Conservation (phyloP, 257 asterid genomes). For the Jacaranda copaia region DNA sequence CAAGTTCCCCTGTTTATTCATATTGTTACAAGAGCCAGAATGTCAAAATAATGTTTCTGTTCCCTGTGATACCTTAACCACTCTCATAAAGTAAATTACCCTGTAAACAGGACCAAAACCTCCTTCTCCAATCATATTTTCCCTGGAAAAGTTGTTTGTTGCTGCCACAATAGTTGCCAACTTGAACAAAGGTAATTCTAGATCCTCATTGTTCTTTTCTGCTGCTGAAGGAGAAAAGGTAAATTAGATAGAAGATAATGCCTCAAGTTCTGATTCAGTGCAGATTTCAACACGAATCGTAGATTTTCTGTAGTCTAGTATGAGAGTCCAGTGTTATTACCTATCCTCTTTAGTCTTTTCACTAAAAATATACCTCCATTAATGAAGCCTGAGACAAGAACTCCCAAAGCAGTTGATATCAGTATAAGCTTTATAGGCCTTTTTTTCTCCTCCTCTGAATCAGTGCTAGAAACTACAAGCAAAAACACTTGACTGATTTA, state of each 20-base stretch:
- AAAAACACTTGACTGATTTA: neutral
- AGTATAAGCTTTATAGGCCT: neutral
- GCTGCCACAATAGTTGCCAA: slow-evolving; percentile 35
- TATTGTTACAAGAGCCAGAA: neutral
- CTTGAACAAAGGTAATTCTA: slow-evolving; percentile 38
- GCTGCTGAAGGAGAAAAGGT: slow-evolving; percentile 1
- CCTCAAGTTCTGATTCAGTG: neutral
- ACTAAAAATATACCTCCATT: neutral
- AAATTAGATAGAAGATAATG: neutral
- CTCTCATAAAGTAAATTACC: slow-evolving; percentile 32
- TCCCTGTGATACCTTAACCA: neutral
- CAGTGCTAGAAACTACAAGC: neutral
- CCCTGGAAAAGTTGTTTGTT: slow-evolving; percentile 36
- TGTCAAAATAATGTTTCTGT: neutral
- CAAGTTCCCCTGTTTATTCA: slow-evolving; percentile 41
- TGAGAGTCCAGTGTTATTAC: neutral
- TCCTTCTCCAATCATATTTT: slow-evolving; percentile 39
- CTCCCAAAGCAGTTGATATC: slow-evolving; percentile 7
- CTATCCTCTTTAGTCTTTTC: neutral
- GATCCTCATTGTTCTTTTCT: slow-evolving; percentile 26
- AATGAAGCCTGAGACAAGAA: slow-evolving; percentile 1
- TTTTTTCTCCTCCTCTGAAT: neutral
- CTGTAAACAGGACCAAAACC: slow-evolving; percentile 53
- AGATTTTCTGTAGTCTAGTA: neutral
- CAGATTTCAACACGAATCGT: neutral